A percentile compares a stretch with the other conserved stretches of the same genome.
Evolutionary conservation across 306 rosid genomes (phyloP).

Genomic region (Dalbergia oliveri): DNA sequence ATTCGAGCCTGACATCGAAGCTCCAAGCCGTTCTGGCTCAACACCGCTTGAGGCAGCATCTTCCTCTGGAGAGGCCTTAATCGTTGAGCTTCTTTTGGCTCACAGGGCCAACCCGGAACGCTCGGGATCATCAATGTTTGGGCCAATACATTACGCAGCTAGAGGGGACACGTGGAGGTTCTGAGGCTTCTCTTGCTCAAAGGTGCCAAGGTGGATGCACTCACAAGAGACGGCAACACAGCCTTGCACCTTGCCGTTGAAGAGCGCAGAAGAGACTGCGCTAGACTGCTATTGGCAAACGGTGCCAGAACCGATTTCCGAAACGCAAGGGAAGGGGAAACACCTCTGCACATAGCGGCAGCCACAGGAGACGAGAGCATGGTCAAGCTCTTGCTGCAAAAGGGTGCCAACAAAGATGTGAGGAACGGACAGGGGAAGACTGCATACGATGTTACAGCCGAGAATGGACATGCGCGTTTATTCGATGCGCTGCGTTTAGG

Average conservation of each 20-base stretch:
- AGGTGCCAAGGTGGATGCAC: slow-evolving; percentile 66
- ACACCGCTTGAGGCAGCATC: slow-evolving; percentile 76
- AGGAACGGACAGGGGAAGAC: slow-evolving; percentile 65
- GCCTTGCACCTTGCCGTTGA: slow-evolving; percentile 79
- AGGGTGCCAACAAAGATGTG: slow-evolving; percentile 71
- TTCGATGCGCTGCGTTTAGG: slow-evolving; percentile 74
- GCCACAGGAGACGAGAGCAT: slow-evolving; percentile 72
- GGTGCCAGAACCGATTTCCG: slow-evolving; percentile 61
- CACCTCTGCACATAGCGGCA: slow-evolving; percentile 78
- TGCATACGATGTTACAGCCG: slow-evolving; percentile 68
- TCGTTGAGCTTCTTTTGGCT: slow-evolving; percentile 81
- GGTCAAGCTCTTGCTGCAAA: slow-evolving; percentile 74
- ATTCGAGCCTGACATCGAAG: slow-evolving; percentile 69
- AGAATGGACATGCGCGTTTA: slow-evolving; percentile 65
- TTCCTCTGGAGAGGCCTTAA: slow-evolving; percentile 62
- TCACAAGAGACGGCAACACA: slow-evolving; percentile 70
- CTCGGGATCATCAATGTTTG: slow-evolving; percentile 56
- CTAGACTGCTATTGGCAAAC: slow-evolving; percentile 67
- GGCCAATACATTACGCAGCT: slow-evolving; percentile 71
- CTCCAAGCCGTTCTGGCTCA: slow-evolving; percentile 53
- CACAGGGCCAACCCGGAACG: slow-evolving; percentile 65
- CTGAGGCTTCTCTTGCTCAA: slow-evolving; percentile 74
- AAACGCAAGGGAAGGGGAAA: slow-evolving; percentile 58
- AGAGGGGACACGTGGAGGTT: slow-evolving; percentile 75
- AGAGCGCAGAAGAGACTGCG: slow-evolving; percentile 66